Evolutionary conservation across 495 filamentous ascomycete genomes (phyloP), one percentile per base, ranked within the genome.

Genomic region (Neurospora sp.): DNA sequence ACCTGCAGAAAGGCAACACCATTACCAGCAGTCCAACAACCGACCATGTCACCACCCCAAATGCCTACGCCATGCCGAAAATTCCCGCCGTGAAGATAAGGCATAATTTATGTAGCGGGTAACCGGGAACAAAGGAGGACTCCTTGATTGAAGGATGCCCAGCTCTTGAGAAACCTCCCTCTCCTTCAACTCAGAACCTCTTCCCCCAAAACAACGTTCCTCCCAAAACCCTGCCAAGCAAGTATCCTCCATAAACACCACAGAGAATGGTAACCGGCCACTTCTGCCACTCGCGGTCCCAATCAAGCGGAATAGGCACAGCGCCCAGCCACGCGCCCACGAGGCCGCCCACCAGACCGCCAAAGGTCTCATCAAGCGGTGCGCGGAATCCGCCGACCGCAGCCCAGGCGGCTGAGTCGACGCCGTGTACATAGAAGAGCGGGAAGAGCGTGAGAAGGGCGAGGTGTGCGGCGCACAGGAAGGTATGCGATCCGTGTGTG

Each of bases 251-350:
- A 70, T 84, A 86, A 39, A 84, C 20, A 2, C 85, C 85, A 11
- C 73, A 79, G 12, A 86, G 73, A 39, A 99, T 92, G 0, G 96
- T 98, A 40, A 98, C 92, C 3, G 96, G 96, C 90, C 94, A 99
- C 80, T 92, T 93, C 87, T 99, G 96, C 96, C 96, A 99, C 75
- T 97, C 94, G 27, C 96, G 90, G 78, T 85, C 93, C 93, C 94
- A 98, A 80, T 98, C 96, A 75, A 99, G 83, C 23, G 96, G 96
- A 79, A 99, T 98, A 1, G 96, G 96, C 41, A 98, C 90, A 12
- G 92, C 92, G 5, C 92, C 92, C n/a, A 92, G 74, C 92, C 92
- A 94, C 46, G 88, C 89, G 6, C 92, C 92, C 4, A 89, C 70
- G n/a, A 90, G 77, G 12, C 84, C 86, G 18, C 92, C 92, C 11